Evolutionary conservation across 1,284 basidiomycete species (phyloP).

Genomic region (Ustilago sp.): DNA sequence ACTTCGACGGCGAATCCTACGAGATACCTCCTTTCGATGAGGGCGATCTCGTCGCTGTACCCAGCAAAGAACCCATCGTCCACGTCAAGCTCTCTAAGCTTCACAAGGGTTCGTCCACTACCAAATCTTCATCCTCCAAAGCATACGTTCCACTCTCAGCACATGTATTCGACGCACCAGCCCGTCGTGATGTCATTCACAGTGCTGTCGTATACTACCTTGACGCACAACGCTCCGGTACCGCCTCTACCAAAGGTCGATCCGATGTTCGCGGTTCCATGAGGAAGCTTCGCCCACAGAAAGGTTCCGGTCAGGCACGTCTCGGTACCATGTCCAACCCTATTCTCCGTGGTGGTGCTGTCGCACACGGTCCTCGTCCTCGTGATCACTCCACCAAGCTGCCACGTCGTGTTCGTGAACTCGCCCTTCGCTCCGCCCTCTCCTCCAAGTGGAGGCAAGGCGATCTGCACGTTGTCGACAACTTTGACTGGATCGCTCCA

Average conservation of each 20-base stretch:
- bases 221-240: conserved; percentile 86
- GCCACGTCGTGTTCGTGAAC: conserved; percentile 86
- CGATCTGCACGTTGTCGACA: conserved; percentile 79
- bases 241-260: conserved; percentile 90
- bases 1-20: conserved; percentile 39
- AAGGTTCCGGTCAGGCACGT: conserved; percentile 89
- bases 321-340: conserved; percentile 89
- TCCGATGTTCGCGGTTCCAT: conserved; percentile 89
- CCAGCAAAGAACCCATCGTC: conserved; percentile 45
- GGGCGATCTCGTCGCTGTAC: conserved; percentile 42
- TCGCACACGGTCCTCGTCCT: conserved; percentile 88
- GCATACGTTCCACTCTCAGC: conserved; percentile 78
- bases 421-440: conserved; percentile 91
- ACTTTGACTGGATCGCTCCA: conserved; percentile 71
- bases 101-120: conserved; percentile 11
- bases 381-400: conserved; percentile 90
- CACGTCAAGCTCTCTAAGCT: conserved; percentile 54
- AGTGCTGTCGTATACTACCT: conserved; percentile 90
- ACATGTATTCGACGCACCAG: conserved; percentile 82
- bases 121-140: conserved; percentile 3
- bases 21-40: conserved; percentile 37
- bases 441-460: conserved; percentile 83
- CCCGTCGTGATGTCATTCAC: conserved; percentile 92
- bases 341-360: conserved; percentile 90
- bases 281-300: conserved; percentile 88